Percentiles rank a stretch among this genome's conserved stretches.
These are phyloP conservation scores for Beauveria bassiana DNA, from an alignment of 2,329 filamentous ascomycete genomes.

Conservation along the genomic window DNA sequence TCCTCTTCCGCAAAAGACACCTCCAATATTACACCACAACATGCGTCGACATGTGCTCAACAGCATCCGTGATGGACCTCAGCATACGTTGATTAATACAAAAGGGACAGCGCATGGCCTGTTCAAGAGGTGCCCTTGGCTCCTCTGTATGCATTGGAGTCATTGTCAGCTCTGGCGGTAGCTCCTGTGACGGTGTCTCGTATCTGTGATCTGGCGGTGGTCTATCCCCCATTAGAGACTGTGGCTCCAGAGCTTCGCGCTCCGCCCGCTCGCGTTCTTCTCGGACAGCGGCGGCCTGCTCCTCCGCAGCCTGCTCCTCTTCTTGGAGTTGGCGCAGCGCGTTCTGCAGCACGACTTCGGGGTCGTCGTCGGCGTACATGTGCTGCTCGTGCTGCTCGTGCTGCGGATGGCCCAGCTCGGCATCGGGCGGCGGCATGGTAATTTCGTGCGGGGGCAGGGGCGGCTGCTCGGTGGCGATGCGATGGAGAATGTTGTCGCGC, in stretches of 20 bases:
- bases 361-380: conserved; percentile 44
- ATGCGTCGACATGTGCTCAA: conserved; percentile 55
- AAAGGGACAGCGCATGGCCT: conserved; percentile 50
- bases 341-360: conserved; percentile 51
- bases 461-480: conserved; percentile 14
- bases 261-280: conserved; percentile 45
- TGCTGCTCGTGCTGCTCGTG: conserved; percentile 18
- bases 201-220: conserved; percentile 26
- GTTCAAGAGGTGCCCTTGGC: conserved; percentile 37
- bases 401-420: conserved; percentile 15
- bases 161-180: conserved; percentile 38
- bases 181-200: conserved; percentile 27
- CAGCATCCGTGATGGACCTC: conserved; percentile 51
- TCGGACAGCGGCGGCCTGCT: conserved; percentile 45
- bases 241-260: conserved; percentile 23
- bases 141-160: conserved; percentile 47
- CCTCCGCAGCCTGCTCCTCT: conserved; percentile 51
- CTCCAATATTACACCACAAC: conserved; percentile 40
- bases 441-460: neutral
- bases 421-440: neutral
- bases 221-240: conserved; percentile 25
- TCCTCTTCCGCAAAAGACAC: neutral
- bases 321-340: conserved; percentile 51
- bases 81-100: conserved; percentile 56
- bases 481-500: conserved; percentile 48